Evolutionary conservation across 352 stramenopile genomes (phyloP), one percentile per base, ranked within the genome.

Genomic region (Plasmopara muralis): DNA sequence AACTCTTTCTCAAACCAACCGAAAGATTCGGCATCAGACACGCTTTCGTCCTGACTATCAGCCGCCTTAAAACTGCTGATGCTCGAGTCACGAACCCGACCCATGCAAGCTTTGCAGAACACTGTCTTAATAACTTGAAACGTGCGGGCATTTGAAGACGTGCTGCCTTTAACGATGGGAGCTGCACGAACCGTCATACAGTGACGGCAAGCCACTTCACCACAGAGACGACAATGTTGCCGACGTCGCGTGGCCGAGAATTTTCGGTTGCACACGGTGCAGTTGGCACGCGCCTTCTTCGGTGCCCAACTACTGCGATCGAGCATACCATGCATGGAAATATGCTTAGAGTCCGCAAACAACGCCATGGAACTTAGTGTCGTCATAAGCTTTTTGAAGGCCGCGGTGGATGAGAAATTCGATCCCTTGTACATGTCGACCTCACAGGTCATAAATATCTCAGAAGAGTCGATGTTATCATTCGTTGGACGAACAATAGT

Each of bases 141-240:
- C 1, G 59, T 79, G 14, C 74, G 72, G 18, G 57, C 44, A n/a
- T 49, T 50, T 15, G 47, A 51, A 29, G 50, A 18, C 29, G 48
- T 20, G 30, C 37, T 57, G 31, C 69, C 58, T 31, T 68, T 59
- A 9, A 64, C 42, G 15, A 70, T 53, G 10, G 68, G 70, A 13
- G 73, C 69, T 20, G 77, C 69, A 37, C 75, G 75, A 52, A 76
- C 57, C 8, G 70, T 64, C 66, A 79, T 70, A 49, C 80, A 90
- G 53, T 77, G 83, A 44, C 77, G 62, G 51, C 80, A 90, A 29
- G 82, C 73, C 20, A 90, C 71, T 15, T 90, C 80, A n/a, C 80
- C 80, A 41, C 80, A 90, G 25, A 90, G 60, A 8, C 80, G 80
- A 35, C 80, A 90, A 57, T 90, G 80, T 55, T 91, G 80, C 9